Conservation (phyloP, 2,329 filamentous ascomycete genomes). For the Epichloe uncinata region DNA sequence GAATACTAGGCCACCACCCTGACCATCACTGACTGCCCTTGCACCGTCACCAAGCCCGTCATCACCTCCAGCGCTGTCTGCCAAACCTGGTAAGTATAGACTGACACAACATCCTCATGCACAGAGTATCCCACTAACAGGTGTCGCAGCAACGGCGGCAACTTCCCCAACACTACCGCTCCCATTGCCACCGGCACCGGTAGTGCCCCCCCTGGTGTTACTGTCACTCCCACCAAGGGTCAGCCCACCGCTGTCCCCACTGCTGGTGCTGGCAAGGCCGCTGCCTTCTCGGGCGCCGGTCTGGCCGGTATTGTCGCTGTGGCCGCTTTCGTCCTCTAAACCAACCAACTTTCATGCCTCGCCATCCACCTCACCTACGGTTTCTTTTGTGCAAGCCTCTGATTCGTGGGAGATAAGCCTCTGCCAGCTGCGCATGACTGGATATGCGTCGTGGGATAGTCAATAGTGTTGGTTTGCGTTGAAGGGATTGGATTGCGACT, state of each 20-base stretch:
- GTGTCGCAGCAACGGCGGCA: neutral
- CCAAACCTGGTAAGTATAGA: slow-evolving; percentile 35
- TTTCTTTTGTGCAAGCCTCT: slow-evolving; percentile 26
- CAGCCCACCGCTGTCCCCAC: slow-evolving; percentile 29
- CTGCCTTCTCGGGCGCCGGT: slow-evolving; percentile 42
- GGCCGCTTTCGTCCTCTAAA: slow-evolving; percentile 46
- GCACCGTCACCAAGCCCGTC: slow-evolving; percentile 50
- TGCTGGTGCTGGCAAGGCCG: slow-evolving; percentile 42
- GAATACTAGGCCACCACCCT: slow-evolving; percentile 44
- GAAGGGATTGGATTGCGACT: slow-evolving; percentile 9
- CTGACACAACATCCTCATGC: too few species aligned
- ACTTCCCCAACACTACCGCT: slow-evolving; percentile 20
- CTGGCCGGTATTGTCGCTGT: slow-evolving; percentile 48
- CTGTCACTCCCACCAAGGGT: slow-evolving; percentile 14
- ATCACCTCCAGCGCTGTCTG: slow-evolving; percentile 40
- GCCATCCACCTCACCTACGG: slow-evolving; percentile 25
- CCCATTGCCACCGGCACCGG: slow-evolving; percentile 8
- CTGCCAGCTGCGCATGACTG: slow-evolving; percentile 25
- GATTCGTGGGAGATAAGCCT: slow-evolving; percentile 22
- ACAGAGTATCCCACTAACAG: slow-evolving; percentile 9
- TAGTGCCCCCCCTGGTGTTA: neutral
- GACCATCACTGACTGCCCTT: slow-evolving; percentile 60
- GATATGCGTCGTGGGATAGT: slow-evolving; percentile 17
- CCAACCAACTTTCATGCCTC: slow-evolving; percentile 22
- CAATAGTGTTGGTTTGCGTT: slow-evolving; percentile 16